A percentile compares a stretch with the other conserved stretches of the same genome.
Evolutionary conservation across 108 stramenopile genomes (phyloP).

Genomic region (Stephanodiscus triporus): DNA sequence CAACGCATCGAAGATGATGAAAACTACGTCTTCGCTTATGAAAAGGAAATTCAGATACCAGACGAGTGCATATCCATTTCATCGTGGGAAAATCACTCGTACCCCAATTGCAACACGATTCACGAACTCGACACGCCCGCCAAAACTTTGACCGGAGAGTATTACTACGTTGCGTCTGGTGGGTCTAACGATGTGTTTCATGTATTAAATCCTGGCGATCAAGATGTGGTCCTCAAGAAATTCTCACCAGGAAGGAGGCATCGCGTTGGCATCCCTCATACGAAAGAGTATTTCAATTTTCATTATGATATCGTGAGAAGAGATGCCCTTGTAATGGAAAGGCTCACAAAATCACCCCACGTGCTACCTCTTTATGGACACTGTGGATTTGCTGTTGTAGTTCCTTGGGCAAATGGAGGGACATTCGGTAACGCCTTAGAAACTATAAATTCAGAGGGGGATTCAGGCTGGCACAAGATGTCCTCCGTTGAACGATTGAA

Average conservation of each 20-base stretch:
- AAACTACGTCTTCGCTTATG: not conserved
- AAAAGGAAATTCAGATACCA: constrained; percentile 1
- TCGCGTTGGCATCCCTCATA: constrained; percentile 11
- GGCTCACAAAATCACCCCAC: constrained; percentile 18
- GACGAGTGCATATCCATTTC: constrained; percentile 17
- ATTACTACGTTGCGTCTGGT: constrained; percentile 23
- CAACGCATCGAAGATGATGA: constrained; percentile 3
- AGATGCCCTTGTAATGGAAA: constrained; percentile 21
- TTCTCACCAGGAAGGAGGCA: constrained; percentile 16
- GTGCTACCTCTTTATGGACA: constrained; percentile 17
- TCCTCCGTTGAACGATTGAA: constrained; percentile 22
- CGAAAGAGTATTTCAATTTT: constrained; percentile 10
- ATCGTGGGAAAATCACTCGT: constrained; percentile 20
- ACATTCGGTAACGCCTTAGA: not conserved
- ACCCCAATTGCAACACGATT: constrained; percentile 24
- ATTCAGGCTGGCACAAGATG: not conserved
- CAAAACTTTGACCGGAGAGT: constrained; percentile 4
- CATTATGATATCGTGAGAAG: constrained; percentile 23
- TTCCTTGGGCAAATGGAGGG: constrained; percentile 16
- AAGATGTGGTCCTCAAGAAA: constrained; percentile 8
- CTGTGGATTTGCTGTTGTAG: constrained; percentile 24
- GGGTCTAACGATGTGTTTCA: constrained; percentile 32
- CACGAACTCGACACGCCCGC: constrained; percentile 15
- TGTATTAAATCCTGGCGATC: constrained; percentile 5
- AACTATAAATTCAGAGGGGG: not conserved